A percentile compares a stretch with the other conserved stretches of the same genome.
phyloP scores from a whole-genome alignment of 192 early-diverging fungal genomes.

The Thoreauomyces humboldtii region DNA sequence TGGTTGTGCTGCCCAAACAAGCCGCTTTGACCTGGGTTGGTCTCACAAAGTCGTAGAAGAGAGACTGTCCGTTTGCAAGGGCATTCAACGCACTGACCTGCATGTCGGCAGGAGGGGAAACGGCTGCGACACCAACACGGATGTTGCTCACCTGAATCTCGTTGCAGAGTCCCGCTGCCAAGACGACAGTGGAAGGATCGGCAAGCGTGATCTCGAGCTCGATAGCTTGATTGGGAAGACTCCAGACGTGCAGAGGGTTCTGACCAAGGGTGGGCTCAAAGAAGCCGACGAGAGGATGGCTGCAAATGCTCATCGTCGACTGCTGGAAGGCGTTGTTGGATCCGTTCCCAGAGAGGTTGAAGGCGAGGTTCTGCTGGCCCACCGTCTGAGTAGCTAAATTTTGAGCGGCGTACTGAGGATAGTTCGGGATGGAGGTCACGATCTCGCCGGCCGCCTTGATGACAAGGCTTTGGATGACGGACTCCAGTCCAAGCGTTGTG shows the following conservation, averaged over 20 bases:
- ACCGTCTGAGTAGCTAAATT: too few species aligned
- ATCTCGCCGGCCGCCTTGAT: too few species aligned
- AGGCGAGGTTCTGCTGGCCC: too few species aligned
- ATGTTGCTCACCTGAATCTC: constrained; percentile 18
- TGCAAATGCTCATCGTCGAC: too few species aligned
- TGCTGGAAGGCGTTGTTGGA: too few species aligned
- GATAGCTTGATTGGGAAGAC: constrained; percentile 12
- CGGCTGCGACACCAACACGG: background rate
- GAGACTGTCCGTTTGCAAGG: constrained; percentile 1
- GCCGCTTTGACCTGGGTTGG: background rate
- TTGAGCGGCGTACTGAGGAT: too few species aligned
- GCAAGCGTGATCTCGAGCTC: constrained; percentile 6
- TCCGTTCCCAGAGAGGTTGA: too few species aligned
- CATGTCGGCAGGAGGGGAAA: constrained; percentile 6
- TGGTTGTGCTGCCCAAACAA: background rate
- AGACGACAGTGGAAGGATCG: constrained; percentile 8
- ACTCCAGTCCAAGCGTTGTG: too few species aligned
- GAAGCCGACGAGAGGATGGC: constrained; percentile 6
- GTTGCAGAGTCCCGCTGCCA: background rate
- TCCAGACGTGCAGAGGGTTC: constrained; percentile 12
- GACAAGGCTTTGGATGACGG: too few species aligned
- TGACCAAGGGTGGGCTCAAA: constrained; percentile 5
- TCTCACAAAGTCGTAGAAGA: constrained; percentile 16
- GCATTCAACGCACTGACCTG: background rate
- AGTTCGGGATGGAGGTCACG: too few species aligned